Base-by-base conservation (phyloP, 495 filamentous ascomycete genomes). In the Delitschia confertaspora region DNA sequence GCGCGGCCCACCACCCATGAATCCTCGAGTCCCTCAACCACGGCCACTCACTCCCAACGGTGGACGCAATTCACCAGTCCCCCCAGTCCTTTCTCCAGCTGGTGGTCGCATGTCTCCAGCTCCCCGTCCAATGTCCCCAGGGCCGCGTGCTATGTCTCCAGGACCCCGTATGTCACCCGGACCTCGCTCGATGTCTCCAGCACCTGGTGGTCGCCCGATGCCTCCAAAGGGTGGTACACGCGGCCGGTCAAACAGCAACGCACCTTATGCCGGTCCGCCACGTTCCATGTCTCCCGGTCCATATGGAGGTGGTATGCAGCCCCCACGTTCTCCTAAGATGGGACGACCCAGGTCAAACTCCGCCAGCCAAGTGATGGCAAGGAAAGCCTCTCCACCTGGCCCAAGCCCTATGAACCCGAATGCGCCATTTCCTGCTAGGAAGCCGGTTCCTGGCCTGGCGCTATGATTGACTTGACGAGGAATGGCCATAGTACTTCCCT, bases 321-420 rank as follows among this genome's bases (percentile, higher is more conserved):
- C 61, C 17, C 71, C 75, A 6, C 42, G 61, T 13, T 69, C 65
- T 49, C 66, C 66, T 7, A 50, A 53, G 19, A 59, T 52, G 41
- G 64, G 67, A 21, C 65, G 66, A n/a, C 58, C 62, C 36, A 67
- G 71, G 35, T 71, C 70, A 48, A 76, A 71, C 36, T 68, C 71
- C 6, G 65, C 70, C 16, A 68, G 68, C 26, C 58, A 69, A 10
- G 49, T 65, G 17, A 63, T 53, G 23, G 66, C 59, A 16, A 67
- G 69, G 53, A 59, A 74, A 31, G 61, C 65, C 31, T 71, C 63
- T 34, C 73, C 75, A 33, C 69, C 74, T 0, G 74, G 75, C 22
- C 71, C 73, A 6, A 83, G 80, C 60, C 76, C 75, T 3, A 74
- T 76, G 70, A 73, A 72, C 37, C 72, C 70, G 16, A 67, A 68